Percentiles rank a stretch among this genome's conserved stretches.
Conservation (phyloP, 78 protist species). For the Anaeramoeba flamelloides region DNA sequence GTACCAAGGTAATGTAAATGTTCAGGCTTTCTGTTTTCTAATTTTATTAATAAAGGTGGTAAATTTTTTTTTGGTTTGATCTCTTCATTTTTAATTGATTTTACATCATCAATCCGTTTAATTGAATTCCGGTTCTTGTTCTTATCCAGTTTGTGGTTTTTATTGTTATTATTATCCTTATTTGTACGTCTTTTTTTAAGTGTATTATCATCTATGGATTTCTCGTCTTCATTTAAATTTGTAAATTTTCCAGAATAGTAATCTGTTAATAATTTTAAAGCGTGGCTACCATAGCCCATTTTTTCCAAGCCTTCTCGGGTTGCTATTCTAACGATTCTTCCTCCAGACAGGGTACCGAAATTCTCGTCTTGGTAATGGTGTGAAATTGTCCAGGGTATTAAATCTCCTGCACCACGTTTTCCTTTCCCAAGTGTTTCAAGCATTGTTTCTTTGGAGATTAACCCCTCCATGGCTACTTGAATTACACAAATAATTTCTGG, state of each 20-base stretch:
- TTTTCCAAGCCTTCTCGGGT: conserved; percentile 64
- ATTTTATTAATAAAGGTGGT: conserved; percentile 30
- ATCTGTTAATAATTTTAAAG: conserved; percentile 48
- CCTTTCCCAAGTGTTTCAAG: conserved; percentile 44
- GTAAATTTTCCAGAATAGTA: conserved; percentile 63
- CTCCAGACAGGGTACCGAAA: conserved; percentile 83
- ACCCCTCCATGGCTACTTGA: conserved; percentile 79
- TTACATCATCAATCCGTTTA: too few species aligned
- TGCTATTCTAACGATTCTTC: conserved; percentile 91
- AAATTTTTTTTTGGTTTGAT: not conserved
- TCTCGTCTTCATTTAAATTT: not conserved
- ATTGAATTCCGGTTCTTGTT: too few species aligned
- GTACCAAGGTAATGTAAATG: conserved; percentile 82
- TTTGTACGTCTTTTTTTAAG: too few species aligned
- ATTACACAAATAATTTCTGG: conserved; percentile 84
- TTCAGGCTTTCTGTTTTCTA: conserved; percentile 33
- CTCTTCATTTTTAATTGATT: not conserved
- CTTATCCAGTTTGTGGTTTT: too few species aligned
- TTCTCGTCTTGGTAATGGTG: conserved; percentile 62
- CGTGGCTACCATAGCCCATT: conserved; percentile 87
- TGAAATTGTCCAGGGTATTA: conserved; percentile 95
- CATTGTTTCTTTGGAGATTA: conserved; percentile 45
- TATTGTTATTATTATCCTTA: too few species aligned
- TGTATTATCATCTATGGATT: too few species aligned
- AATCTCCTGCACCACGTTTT: conserved; percentile 71